A percentile compares a stretch with the other conserved stretches of the same genome.
phyloP scores from a whole-genome alignment of 2,329 filamentous ascomycete species.

The Simplicillium sp. region DNA sequence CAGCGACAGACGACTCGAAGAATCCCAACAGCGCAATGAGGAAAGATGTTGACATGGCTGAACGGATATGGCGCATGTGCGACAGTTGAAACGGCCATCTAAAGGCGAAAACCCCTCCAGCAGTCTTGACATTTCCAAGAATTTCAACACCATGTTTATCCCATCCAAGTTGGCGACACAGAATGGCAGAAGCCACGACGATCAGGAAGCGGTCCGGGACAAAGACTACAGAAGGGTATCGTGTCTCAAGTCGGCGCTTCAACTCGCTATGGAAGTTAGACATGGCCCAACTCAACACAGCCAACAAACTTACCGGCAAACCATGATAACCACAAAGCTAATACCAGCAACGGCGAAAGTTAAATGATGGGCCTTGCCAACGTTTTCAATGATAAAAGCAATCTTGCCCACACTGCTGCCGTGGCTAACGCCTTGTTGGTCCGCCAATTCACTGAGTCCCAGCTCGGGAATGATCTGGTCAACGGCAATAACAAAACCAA shows the following conservation, averaged over 20 bases:
- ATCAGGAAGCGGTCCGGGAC: conserved; percentile 87
- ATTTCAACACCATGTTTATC: conserved; percentile 72
- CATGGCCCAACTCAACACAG: neutral
- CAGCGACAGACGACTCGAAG: conserved; percentile 93
- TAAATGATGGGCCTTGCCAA: conserved; percentile 57
- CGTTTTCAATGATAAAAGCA: conserved; percentile 63
- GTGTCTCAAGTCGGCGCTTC: conserved; percentile 71
- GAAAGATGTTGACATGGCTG: conserved; percentile 84
- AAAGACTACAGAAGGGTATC: conserved; percentile 74
- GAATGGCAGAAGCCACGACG: conserved; percentile 72
- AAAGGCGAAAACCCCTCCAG: conserved; percentile 66
- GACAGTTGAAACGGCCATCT: conserved; percentile 74
- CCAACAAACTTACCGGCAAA: conserved; percentile 55
- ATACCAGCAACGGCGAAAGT: conserved; percentile 69
- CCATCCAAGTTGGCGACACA: conserved; percentile 72
- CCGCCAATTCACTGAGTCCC: conserved; percentile 61
- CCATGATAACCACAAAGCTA: conserved; percentile 82
- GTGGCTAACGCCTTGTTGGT: conserved; percentile 58
- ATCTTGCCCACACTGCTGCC: conserved; percentile 83
- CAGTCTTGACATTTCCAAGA: conserved; percentile 70
- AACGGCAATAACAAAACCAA: conserved; percentile 91
- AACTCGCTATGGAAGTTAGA: conserved; percentile 47
- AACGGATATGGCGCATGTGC: conserved; percentile 73
- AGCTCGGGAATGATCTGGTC: conserved; percentile 90
- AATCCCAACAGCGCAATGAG: conserved; percentile 94